Conservation (phyloP, 202 grass and related monocot genomes). For the Setaria viridis region DNA sequence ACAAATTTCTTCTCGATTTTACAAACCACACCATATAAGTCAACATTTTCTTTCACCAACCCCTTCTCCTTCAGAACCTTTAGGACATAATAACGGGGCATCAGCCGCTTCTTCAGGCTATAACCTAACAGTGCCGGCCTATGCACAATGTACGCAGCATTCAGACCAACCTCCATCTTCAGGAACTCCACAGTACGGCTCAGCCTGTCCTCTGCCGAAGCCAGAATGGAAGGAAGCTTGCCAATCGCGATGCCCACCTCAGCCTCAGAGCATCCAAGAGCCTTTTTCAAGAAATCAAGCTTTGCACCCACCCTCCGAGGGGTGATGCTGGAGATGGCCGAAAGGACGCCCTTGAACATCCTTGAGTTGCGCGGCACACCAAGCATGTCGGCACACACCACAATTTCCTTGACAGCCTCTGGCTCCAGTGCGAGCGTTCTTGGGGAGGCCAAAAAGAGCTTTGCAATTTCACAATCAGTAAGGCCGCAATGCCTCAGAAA, state of each 20-base stretch:
- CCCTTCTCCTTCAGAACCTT: slow-evolving; percentile 46
- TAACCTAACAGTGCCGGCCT: neutral
- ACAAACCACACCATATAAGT: neutral
- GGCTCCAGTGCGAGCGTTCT: neutral
- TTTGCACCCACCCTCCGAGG: neutral
- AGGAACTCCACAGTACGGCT: neutral
- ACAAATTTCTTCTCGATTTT: neutral
- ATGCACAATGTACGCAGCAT: neutral
- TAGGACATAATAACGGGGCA: slow-evolving; percentile 39
- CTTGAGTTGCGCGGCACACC: slow-evolving; percentile 16
- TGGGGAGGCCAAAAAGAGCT: neutral
- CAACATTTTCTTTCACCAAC: slow-evolving; percentile 6
- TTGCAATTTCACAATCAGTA: neutral
- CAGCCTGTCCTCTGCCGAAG: neutral
- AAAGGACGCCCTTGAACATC: slow-evolving; percentile 27
- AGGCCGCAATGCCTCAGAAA: slow-evolving; percentile 27
- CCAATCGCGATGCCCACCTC: neutral
- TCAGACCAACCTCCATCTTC: slow-evolving; percentile 27
- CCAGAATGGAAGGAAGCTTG: slow-evolving; percentile 27
- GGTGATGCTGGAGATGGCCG: neutral
- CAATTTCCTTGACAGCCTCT: neutral
- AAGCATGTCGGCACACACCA: slow-evolving; percentile 15
- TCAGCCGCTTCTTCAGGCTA: slow-evolving; percentile 26
- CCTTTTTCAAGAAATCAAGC: slow-evolving; percentile 25
- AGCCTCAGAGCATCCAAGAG: slow-evolving; percentile 36